Base-by-base conservation (phyloP, 305 asterid genomes). In the Rubia occidens region DNA sequence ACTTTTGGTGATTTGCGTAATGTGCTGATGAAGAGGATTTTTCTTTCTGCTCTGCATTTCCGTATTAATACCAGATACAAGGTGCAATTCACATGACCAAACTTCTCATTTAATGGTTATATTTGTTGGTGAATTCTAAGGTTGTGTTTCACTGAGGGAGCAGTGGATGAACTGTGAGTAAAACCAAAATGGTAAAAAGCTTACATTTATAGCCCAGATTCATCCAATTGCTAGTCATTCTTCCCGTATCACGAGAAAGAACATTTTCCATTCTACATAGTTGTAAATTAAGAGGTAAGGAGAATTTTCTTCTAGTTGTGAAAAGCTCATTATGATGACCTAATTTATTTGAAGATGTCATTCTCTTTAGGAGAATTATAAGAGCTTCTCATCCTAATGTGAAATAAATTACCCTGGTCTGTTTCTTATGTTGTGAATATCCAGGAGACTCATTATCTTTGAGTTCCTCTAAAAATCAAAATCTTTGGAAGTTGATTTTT, bases 1-100 rank as follows among this genome's bases (percentile, higher is more conserved):
- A 91, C 96, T 56, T 91, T 81, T 75, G 89, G 90, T 77, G 95
- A 89, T 84, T 71, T 95, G 80, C 86, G 96, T 76, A 85, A 81
- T 83, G 96, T 95, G 82, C 87, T 95, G 88, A 95, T 95, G 99
- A 95, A 95, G 85, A 91, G 99, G 85, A 95, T 95, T 72, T 95
- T 95, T 82, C 95, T 95, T 70, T 95, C 99, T 47, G 97, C 99
- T 71, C 82, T 95, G 82, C 97, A 95, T 83, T 95, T 95, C 79
- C 99, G 99, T 74, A 91, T 95, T 72, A 95, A 95, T 82, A 86
- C 97, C 72, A 86, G 97, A 89, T 91, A 95, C 84, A 95, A 95
- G 97, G 99, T 91, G 78, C 75, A 18, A 54, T 66, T 66, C 13
- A 42, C 64, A 79, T 40, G 63, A 29, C 49, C 43, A 8, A 8